A percentile compares a stretch with the other conserved stretches of the same genome.
phyloP scores from a whole-genome alignment of 2,329 filamentous ascomycete species.

The Trichoderma sp. region DNA sequence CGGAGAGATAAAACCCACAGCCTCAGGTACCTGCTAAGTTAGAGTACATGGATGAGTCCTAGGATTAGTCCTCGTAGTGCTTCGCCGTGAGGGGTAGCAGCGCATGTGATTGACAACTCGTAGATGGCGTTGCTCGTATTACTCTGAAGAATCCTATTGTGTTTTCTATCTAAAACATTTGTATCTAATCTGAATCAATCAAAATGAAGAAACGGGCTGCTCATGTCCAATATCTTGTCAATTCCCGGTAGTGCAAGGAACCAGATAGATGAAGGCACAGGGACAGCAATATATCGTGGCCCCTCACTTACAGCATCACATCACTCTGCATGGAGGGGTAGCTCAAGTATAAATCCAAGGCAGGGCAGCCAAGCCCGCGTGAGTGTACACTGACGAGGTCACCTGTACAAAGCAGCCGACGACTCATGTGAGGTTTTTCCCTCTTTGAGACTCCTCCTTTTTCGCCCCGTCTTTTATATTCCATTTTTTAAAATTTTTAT shows the following conservation, averaged over 20 bases:
- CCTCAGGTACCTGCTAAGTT: not conserved
- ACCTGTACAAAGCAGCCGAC: not conserved
- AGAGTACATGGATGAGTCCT: not conserved
- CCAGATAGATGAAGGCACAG: not conserved
- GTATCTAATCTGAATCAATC: not conserved
- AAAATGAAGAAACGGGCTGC: not conserved
- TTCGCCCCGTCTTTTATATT: not conserved
- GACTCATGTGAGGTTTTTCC: not conserved
- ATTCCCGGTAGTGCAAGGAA: not conserved
- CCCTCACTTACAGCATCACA: not conserved
- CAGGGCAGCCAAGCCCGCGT: not conserved
- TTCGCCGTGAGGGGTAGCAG: not conserved
- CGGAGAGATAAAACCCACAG: not conserved
- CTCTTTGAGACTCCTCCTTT: not conserved
- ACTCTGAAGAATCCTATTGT: not conserved
- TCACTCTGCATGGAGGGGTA: not conserved
- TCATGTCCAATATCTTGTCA: not conserved
- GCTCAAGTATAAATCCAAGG: not conserved
- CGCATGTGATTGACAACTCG: not conserved
- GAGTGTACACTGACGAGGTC: not conserved
- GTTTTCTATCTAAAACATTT: not conserved
- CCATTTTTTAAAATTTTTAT: not conserved
- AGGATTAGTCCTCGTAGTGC: not conserved
- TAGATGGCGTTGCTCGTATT: not conserved
- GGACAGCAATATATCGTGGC: not conserved